Base-by-base conservation (phyloP, 2,329 filamentous ascomycete species). In the Westerdykella sp. region DNA sequence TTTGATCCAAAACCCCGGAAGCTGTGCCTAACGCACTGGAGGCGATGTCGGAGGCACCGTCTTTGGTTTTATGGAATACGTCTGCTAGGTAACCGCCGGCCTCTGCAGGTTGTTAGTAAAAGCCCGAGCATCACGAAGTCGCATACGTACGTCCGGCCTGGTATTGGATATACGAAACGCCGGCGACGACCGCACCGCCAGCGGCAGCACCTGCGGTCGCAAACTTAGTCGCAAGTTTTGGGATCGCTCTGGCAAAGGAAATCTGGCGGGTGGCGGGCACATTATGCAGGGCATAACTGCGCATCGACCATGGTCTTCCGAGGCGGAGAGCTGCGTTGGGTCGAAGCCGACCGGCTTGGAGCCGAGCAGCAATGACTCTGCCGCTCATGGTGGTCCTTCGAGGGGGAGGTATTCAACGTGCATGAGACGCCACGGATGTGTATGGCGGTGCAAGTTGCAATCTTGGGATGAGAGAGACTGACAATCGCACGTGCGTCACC, bases 91-190 rank as follows among this genome's bases (percentile, higher is more conserved):
- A 90, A 46, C 79, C 87, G 46, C 85, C 85, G 16, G 85, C 84
- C 73, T 88, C 81, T 79, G 59, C 44, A 48, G 55, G 25, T 28
- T 12, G 25, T 28, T 7, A 28, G 25, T 28, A 28, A 7, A 28
- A 12, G 4, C 11, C 25, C 9, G 11, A 28, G 25, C 25, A 10
- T 28, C 7, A 7, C 25, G 25, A 12, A 28, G 25, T 37, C 28
- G 3, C 21, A 16, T 47, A 77, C 85, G 50, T 77, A 90, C 86
- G 86, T 43, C 84, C 82, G 50, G 93, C 91, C 69, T 98, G 93
- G 65, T 98, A 97, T 65, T 98, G 93, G 39, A 98, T 72, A 77
- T 95, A 98, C 21, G 89, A 89, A 46, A 94, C 72, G 2, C 86
- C 87, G 12, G 87, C 90, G 53, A 98, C 79, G 60, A 89, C 87